These are phyloP conservation scores for Glebionis coronaria DNA, from an alignment of 129 eudicot genomes.

Conservation along the genomic window DNA sequence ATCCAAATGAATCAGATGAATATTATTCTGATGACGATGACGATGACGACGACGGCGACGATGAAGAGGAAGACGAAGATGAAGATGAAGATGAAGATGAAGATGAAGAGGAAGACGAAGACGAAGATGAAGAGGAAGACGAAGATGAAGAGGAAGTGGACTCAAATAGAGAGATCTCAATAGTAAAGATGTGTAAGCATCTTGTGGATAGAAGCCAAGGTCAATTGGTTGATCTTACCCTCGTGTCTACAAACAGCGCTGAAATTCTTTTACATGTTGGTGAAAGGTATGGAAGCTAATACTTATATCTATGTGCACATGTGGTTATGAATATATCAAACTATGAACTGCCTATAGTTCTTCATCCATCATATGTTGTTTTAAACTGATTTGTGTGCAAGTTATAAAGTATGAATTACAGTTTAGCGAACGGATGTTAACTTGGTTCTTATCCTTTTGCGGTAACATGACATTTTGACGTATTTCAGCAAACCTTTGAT, in stretches of 20 bases:
- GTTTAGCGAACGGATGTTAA: background rate
- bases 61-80: no score
- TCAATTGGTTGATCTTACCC: background rate
- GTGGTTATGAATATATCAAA: no score
- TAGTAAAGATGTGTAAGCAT: background rate
- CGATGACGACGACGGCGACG: background rate
- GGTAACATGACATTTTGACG: no score
- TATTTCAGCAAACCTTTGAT: no score
- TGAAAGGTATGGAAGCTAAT: background rate
- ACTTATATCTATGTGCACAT: background rate
- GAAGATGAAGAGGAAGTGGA: no score
- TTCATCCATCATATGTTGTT: background rate
- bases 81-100: background rate
- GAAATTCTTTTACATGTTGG: background rate
- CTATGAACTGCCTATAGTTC: no score
- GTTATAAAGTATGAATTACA: background rate
- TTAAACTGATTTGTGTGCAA: background rate
- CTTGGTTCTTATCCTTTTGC: background rate
- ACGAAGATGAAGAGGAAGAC: no score
- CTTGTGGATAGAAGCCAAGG: constrained; percentile 6
- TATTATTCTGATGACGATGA: background rate
- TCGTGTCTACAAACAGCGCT: background rate
- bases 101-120: background rate
- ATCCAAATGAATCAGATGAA: no score
- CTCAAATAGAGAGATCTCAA: background rate